phyloP scores from a whole-genome alignment of 2,329 filamentous ascomycete species.

The Penicillium janthinellum region DNA sequence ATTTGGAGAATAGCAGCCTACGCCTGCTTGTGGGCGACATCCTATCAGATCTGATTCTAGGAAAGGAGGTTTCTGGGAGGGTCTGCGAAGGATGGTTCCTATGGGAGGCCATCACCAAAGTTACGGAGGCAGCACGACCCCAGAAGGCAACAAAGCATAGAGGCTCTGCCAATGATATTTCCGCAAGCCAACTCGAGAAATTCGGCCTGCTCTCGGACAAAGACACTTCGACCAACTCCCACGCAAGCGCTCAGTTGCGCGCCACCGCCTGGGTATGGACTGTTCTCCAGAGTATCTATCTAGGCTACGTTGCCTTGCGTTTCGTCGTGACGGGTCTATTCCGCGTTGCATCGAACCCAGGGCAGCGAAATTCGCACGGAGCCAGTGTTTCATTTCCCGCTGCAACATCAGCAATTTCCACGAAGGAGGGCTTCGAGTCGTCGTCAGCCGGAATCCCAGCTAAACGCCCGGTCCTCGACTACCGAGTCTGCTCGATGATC shows the following conservation, averaged over 20 bases:
- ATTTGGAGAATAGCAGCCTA: constrained; percentile 84
- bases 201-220: constrained; percentile 56
- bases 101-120: constrained; percentile 80
- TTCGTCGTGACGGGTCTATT: constrained; percentile 65
- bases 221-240: constrained; percentile 27
- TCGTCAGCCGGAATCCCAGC: constrained; percentile 27
- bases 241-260: constrained; percentile 38
- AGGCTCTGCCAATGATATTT: constrained; percentile 18
- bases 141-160: constrained; percentile 4
- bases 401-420: constrained; percentile 25
- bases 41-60: constrained; percentile 85
- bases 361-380: constrained; percentile 34
- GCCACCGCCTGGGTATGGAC: constrained; percentile 52
- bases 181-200: constrained; percentile 54
- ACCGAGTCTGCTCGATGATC: constrained; percentile 74
- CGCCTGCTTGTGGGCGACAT: constrained; percentile 83
- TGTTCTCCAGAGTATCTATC: constrained; percentile 54
- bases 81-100: constrained; percentile 85
- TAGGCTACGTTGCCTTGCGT: constrained; percentile 64
- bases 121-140: constrained; percentile 33
- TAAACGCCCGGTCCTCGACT: constrained; percentile 69
- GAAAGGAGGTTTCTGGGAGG: constrained; percentile 76
- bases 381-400: constrained; percentile 31
- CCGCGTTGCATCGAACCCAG: constrained; percentile 67
- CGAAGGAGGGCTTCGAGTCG: constrained; percentile 34